These are phyloP conservation scores for Glarea lozoyensis DNA, from an alignment of 495 filamentous ascomycete genomes.

Conservation along the genomic window DNA sequence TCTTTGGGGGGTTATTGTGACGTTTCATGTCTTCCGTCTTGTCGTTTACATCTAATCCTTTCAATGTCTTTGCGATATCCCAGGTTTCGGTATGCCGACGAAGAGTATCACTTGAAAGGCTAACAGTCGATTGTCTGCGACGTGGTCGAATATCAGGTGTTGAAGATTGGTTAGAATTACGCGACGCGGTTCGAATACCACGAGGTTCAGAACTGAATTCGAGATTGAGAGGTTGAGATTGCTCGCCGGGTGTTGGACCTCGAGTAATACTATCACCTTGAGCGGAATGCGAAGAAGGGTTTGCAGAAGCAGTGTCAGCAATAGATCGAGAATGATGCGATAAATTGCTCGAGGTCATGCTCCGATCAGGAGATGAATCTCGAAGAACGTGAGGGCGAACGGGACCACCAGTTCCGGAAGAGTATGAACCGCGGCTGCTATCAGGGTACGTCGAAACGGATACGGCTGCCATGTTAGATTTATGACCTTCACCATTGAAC, in stretches of 20 bases:
- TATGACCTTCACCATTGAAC: background rate
- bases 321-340: background rate
- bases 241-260: constrained; percentile 1
- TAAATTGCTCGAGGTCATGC: background rate
- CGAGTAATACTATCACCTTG: background rate
- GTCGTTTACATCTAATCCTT: background rate
- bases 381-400: background rate
- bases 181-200: background rate
- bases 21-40: background rate
- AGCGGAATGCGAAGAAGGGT: background rate
- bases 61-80: background rate
- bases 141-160: constrained; percentile 12
- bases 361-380: background rate
- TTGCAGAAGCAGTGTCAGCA: too few relatives aligned
- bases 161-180: constrained; percentile 1
- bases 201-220: constrained; percentile 9
- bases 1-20: constrained; percentile 11
- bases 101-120: background rate
- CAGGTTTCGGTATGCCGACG: background rate
- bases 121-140: constrained; percentile 5
- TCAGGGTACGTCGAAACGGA: too few relatives aligned
- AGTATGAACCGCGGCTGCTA: too few relatives aligned
- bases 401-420: background rate
- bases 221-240: background rate
- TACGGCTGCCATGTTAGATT: background rate